phyloP scores from a whole-genome alignment of 805 yeast genomes.

The Hanseniaspora nectarophila region DNA sequence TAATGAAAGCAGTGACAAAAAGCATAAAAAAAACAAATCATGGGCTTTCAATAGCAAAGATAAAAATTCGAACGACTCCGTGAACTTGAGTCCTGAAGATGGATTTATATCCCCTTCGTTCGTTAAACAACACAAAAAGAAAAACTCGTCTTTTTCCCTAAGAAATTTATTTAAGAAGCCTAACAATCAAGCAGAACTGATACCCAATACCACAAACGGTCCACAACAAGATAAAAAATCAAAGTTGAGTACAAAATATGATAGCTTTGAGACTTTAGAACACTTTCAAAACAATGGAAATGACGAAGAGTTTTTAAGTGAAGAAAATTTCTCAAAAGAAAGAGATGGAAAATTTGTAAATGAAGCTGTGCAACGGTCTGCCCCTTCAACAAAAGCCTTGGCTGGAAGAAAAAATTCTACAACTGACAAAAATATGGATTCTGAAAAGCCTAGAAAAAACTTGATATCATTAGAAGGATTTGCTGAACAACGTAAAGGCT shows the following conservation, averaged over 20 bases:
- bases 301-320: conserved; percentile 6
- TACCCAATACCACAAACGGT: background rate
- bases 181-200: conserved; percentile 13
- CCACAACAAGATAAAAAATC: background rate
- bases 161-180: conserved; percentile 27
- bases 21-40: conserved; percentile 11
- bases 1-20: background rate
- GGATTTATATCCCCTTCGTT: conserved; percentile 12
- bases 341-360: too few relatives aligned
- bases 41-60: conserved; percentile 9
- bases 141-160: conserved; percentile 24
- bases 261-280: conserved; percentile 5
- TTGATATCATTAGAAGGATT: conserved; percentile 1
- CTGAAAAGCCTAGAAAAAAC: background rate
- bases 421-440: background rate
- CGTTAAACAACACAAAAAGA: conserved; percentile 21
- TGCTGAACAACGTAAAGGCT: background rate
- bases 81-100: conserved; percentile 11
- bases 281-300: conserved; percentile 12
- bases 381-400: background rate
- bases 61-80: background rate
- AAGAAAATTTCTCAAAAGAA: background rate
- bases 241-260: background rate
- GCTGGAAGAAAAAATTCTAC: background rate
- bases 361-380: background rate